phyloP scores from a whole-genome alignment of 768 basidiomycete genomes.

The Kwoniella dendrophila region DNA sequence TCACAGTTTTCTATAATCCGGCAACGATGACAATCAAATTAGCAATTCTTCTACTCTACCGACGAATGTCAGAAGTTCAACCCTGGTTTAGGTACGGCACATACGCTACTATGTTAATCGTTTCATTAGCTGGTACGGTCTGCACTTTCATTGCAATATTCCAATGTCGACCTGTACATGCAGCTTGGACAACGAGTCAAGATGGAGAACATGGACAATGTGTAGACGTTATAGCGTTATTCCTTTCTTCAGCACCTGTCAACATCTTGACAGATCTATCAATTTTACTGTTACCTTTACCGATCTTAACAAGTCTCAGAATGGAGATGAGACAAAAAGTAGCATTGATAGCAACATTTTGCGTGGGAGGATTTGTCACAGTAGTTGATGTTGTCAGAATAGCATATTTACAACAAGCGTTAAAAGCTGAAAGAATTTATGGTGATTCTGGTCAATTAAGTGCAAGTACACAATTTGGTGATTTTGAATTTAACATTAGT shows the following conservation, averaged over 20 bases:
- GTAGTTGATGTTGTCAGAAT: conserved; percentile 53
- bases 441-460: conserved; percentile 8
- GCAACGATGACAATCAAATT: conserved; percentile 53
- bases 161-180: conserved; percentile 48
- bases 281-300: conserved; percentile 50
- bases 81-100: conserved; percentile 44
- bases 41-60: conserved; percentile 41
- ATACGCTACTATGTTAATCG: conserved; percentile 37
- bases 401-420: conserved; percentile 50
- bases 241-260: conserved; percentile 52
- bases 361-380: conserved; percentile 52
- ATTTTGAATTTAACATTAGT: conserved; percentile 47
- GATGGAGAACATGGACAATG: conserved; percentile 24
- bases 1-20: conserved; percentile 52
- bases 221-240: conserved; percentile 50
- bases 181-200: conserved; percentile 30
- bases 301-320: conserved; percentile 50
- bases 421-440: conserved; percentile 27
- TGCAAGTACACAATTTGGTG: conserved; percentile 17
- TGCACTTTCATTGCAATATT: conserved; percentile 53
- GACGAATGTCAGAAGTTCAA: conserved; percentile 48
- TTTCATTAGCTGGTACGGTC: conserved; percentile 49
- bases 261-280: conserved; percentile 54
- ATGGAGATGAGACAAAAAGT: conserved; percentile 52
- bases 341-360: conserved; percentile 50